A percentile compares a stretch with the other conserved stretches of the same genome.
Conservation (phyloP, 805 yeast genomes). For the Wickerhamiella vanderwaltii region DNA sequence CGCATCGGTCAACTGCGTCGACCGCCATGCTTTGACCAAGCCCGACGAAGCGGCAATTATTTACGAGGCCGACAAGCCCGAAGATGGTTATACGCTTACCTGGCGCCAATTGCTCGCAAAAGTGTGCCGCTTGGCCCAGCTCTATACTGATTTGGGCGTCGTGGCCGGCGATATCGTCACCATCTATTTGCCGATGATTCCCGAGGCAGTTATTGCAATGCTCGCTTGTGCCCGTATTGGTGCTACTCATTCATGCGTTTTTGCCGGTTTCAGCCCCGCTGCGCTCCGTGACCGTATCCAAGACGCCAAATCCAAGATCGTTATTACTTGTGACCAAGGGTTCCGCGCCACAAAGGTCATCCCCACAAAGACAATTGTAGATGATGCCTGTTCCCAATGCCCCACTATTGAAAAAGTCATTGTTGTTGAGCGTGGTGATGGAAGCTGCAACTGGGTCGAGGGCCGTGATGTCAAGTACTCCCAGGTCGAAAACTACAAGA, state of each 20-base stretch:
- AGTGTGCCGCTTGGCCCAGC: constrained; percentile 78
- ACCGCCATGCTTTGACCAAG: constrained; percentile 79
- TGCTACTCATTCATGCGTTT: constrained; percentile 90
- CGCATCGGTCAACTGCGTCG: constrained; percentile 89
- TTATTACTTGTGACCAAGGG: constrained; percentile 91
- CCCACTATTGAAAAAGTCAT: constrained; percentile 65
- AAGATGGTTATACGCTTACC: constrained; percentile 59
- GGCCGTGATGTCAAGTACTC: constrained; percentile 96
- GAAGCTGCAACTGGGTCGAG: constrained; percentile 56
- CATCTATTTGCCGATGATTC: constrained; percentile 93
- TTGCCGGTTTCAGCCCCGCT: constrained; percentile 93
- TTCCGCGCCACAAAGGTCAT: constrained; percentile 81
- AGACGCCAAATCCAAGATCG: constrained; percentile 75
- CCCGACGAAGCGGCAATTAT: constrained; percentile 63
- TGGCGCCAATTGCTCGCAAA: constrained; percentile 77
- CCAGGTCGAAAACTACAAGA: constrained; percentile 66
- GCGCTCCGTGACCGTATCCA: constrained; percentile 81
- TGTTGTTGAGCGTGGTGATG: constrained; percentile 74
- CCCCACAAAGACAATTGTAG: constrained; percentile 86
- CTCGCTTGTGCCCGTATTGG: constrained; percentile 89
- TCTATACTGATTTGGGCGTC: constrained; percentile 74
- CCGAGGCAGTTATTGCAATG: constrained; percentile 90
- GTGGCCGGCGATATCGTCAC: constrained; percentile 94
- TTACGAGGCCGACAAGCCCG: constrained; percentile 89
- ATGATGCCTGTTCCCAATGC: constrained; percentile 73